Evolutionary conservation across 2,329 filamentous ascomycete genomes (phyloP).

Genomic region (Colletotrichum lupini): DNA sequence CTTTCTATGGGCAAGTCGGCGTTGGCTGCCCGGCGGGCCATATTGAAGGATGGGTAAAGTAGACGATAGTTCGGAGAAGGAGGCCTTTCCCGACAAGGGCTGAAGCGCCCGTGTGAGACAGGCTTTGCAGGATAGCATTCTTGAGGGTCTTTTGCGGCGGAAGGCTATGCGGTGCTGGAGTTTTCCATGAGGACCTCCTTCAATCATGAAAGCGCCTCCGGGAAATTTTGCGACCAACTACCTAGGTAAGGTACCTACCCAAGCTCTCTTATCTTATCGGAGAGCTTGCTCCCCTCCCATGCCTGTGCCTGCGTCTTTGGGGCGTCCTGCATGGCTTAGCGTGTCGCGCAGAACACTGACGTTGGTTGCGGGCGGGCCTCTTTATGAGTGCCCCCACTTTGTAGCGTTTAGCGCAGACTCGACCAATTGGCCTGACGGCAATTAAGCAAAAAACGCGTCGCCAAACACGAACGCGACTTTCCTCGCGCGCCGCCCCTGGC

Average conservation of each 20-base stretch:
- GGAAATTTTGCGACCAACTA: slow-evolving; percentile 13
- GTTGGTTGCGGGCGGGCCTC: background rate
- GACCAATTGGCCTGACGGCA: slow-evolving; percentile 18
- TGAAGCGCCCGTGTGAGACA: slow-evolving; percentile 11
- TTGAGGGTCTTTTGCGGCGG: background rate
- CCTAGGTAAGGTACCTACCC: no score
- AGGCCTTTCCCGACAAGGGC: background rate
- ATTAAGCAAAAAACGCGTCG: slow-evolving; percentile 34
- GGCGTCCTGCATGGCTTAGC: background rate
- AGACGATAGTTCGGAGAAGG: background rate
- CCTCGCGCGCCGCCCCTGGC: slow-evolving; percentile 26
- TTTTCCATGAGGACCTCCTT: background rate
- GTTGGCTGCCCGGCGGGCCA: background rate
- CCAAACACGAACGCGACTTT: slow-evolving; percentile 32
- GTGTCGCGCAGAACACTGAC: background rate
- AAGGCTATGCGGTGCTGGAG: background rate
- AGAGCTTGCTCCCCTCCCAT: background rate
- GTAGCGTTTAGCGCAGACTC: background rate
- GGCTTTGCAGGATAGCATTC: slow-evolving; percentile 3
- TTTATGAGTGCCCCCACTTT: background rate
- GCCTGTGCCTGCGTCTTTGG: no score
- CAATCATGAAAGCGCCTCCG: background rate
- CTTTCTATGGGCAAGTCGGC: background rate
- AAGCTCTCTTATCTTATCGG: slow-evolving; percentile 17
- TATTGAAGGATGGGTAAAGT: background rate